Evolutionary conservation across 176 grass and related monocot genomes (phyloP).

Genomic region (Triticum timopheevii): DNA sequence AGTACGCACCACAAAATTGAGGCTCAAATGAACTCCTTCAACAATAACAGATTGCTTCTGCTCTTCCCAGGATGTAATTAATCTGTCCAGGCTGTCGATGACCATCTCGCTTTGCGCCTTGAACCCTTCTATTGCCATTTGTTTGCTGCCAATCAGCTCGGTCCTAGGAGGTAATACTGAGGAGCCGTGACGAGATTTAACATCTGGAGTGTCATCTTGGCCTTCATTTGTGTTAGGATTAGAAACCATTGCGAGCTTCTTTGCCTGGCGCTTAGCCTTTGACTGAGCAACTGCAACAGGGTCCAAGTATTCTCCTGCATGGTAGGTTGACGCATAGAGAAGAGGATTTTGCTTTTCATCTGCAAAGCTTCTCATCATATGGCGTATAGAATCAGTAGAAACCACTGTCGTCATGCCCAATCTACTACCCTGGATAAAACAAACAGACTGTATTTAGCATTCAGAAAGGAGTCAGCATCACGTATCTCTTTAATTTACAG

Average conservation of each 20-base stretch:
- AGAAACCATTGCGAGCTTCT: slow-evolving; percentile 56
- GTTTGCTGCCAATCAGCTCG: slow-evolving; percentile 67
- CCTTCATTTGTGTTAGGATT: slow-evolving; percentile 34
- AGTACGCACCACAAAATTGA: slow-evolving; percentile 90
- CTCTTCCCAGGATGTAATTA: slow-evolving; percentile 96
- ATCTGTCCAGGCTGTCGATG: slow-evolving; percentile 87
- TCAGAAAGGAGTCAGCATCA: not conserved
- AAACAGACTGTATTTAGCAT: slow-evolving; percentile 1
- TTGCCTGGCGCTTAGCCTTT: slow-evolving; percentile 79
- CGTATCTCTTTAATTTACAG: not conserved
- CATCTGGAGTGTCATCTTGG: slow-evolving; percentile 45
- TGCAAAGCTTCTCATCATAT: slow-evolving; percentile 96
- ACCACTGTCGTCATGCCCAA: slow-evolving; percentile 87
- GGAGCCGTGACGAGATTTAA: slow-evolving; percentile 37
- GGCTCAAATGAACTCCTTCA: slow-evolving; percentile 97
- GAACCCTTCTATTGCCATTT: slow-evolving; percentile 93
- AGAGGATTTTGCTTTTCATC: slow-evolving; percentile 86
- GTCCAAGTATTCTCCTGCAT: slow-evolving; percentile 89
- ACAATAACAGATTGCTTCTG: slow-evolving; percentile 92
- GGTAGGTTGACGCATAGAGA: slow-evolving; percentile 95
- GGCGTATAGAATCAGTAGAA: slow-evolving; percentile 93
- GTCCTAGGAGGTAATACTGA: slow-evolving; percentile 40
- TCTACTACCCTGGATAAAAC: slow-evolving; percentile 66
- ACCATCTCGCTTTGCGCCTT: slow-evolving; percentile 99
- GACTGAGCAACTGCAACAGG: slow-evolving; percentile 74